A percentile compares a stretch with the other conserved stretches of the same genome.
phyloP scores from a whole-genome alignment of 257 asterid species.

The Jaltomata sinuosa region DNA sequence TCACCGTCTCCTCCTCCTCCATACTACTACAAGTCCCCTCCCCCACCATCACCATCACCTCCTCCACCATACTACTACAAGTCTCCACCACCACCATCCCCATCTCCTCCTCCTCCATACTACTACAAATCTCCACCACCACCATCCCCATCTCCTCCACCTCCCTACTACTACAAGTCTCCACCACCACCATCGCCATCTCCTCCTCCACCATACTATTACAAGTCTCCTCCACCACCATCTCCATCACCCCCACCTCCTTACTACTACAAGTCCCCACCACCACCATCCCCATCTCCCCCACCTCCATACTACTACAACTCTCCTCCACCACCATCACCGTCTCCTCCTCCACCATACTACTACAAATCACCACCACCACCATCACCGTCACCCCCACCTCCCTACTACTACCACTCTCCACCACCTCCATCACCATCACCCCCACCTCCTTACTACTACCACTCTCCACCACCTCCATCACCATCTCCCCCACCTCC shows the following conservation, averaged over 20 bases:
- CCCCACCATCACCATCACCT: conserved; percentile 15
- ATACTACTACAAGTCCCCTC: conserved; percentile 22
- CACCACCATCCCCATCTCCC: conserved; percentile 17
- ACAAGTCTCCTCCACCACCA: conserved; percentile 23
- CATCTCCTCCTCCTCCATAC: not conserved
- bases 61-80: conserved; percentile 19
- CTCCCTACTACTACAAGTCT: conserved; percentile 5
- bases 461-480: not conserved
- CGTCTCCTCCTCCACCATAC: conserved; percentile 9
- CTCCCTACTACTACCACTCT: not conserved
- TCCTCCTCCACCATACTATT: conserved; percentile 2
- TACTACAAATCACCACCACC: conserved; percentile 25
- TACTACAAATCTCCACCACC: conserved; percentile 16
- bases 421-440: conserved; percentile 5
- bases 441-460: not conserved
- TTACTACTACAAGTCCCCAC: conserved; percentile 16
- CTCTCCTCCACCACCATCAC: conserved; percentile 17
- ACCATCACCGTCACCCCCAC: conserved; percentile 4
- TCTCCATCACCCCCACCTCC: not conserved
- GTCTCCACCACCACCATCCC: conserved; percentile 18
- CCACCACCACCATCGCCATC: conserved; percentile 16
- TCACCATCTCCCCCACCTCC: conserved; percentile 8
- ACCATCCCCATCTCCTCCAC: not conserved
- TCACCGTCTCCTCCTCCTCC: not conserved
- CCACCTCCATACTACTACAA: conserved; percentile 14